These are phyloP conservation scores for Elongisporangium senticosum DNA, from an alignment of 352 stramenopile species.

Conservation along the genomic window DNA sequence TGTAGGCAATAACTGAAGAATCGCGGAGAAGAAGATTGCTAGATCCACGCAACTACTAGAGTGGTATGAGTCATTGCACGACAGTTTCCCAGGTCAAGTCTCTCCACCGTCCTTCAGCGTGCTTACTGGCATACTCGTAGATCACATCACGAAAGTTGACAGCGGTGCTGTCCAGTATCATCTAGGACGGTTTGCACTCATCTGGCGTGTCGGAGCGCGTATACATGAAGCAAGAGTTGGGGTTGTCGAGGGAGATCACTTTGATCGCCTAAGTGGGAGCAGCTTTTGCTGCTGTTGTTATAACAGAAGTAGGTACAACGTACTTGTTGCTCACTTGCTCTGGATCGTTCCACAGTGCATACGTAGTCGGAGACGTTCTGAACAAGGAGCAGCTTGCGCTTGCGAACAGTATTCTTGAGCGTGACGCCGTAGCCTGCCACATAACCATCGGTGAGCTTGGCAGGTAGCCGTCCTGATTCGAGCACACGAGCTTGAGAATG, in stretches of 20 bases:
- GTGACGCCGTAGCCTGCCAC: conserved; percentile 24
- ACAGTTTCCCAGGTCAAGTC: no score
- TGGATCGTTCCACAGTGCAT: conserved; percentile 23
- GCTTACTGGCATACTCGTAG: no score
- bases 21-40: no score
- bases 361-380: conserved; percentile 27
- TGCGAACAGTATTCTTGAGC: conserved; percentile 12
- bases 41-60: no score
- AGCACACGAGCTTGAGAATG: conserved; percentile 19
- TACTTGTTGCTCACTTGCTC: conserved; percentile 24
- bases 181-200: no score
- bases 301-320: conserved; percentile 39
- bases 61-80: no score
- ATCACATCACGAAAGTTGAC: no score
- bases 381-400: conserved; percentile 26
- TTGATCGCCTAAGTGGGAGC: conserved; percentile 26
- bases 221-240: conserved; percentile 20
- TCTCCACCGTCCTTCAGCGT: no score
- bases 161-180: no score
- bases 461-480: conserved; percentile 3
- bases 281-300: conserved; percentile 10
- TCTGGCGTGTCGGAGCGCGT: conserved; percentile 16
- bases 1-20: no score
- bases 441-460: conserved; percentile 16
- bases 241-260: conserved; percentile 16